Conservation (phyloP, 352 stramenopile species). For the Phytopythium vexans region DNA sequence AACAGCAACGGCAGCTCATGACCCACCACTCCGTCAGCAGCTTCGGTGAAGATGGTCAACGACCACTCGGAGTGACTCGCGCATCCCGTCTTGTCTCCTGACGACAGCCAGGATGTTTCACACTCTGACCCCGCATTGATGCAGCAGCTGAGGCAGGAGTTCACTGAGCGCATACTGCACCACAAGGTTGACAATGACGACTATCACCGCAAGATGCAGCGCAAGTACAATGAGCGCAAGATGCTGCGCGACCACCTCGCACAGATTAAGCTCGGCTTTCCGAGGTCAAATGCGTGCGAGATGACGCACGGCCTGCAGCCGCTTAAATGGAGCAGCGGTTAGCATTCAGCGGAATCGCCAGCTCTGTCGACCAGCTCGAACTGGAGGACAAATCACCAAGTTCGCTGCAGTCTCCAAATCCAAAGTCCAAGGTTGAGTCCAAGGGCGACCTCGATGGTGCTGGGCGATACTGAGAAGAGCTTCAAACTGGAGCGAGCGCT, state of each 20-base stretch:
- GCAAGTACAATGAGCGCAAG: constrained; percentile 60
- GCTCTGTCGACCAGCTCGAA: not conserved
- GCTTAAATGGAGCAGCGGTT: constrained; percentile 12
- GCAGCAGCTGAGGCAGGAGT: constrained; percentile 65
- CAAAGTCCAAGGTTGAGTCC: constrained; percentile 1
- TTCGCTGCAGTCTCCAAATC: not conserved
- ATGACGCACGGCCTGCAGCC: constrained; percentile 29
- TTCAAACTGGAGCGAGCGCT: constrained; percentile 59
- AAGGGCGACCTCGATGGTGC: not conserved
- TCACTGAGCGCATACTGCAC: constrained; percentile 43
- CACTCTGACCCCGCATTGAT: constrained; percentile 35
- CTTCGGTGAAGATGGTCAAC: not conserved
- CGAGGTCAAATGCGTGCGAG: constrained; percentile 22
- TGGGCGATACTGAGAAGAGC: constrained; percentile 35
- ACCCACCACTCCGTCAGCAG: constrained; percentile 5
- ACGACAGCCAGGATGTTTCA: not conserved
- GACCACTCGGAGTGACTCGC: not conserved
- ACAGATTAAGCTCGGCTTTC: constrained; percentile 21
- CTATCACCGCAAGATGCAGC: constrained; percentile 77
- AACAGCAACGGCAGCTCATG: constrained; percentile 11
- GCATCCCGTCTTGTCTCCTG: too few relatives aligned
- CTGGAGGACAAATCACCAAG: not conserved
- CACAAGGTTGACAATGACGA: constrained; percentile 31
- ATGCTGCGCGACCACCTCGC: constrained; percentile 45
- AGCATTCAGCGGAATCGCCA: constrained; percentile 2